A percentile compares a stretch with the other conserved stretches of the same genome.
Conservation (phyloP, 345 rosid genomes). For the Brassica rapa region DNA sequence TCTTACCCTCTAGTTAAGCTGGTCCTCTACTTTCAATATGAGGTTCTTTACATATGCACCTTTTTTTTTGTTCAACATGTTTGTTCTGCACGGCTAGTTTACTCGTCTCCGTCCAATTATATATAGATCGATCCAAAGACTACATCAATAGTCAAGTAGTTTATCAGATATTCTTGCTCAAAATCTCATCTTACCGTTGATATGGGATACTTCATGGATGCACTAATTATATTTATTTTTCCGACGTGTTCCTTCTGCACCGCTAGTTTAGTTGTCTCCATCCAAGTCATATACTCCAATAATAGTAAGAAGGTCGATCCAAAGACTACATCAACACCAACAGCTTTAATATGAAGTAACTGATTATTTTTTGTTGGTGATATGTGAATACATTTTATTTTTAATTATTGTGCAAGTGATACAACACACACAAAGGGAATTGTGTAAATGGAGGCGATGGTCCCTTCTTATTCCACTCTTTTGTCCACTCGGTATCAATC, state of each 20-base stretch:
- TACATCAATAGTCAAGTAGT: neutral
- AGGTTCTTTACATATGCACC: neutral
- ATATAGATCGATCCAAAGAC: neutral
- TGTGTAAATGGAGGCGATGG: constrained; percentile 27
- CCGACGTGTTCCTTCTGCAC: neutral
- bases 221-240: neutral
- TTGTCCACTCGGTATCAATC: constrained; percentile 32
- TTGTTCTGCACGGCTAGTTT: neutral
- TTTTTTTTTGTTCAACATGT: neutral
- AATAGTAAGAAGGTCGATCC: neutral
- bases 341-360: neutral
- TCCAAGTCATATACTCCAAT: neutral
- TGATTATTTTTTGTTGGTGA: neutral
- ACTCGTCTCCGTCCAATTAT: neutral
- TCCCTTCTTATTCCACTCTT: constrained; percentile 34
- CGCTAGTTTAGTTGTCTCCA: neutral
- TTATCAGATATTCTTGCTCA: neutral
- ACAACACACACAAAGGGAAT: constrained; percentile 23
- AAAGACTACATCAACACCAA: neutral
- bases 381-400: neutral
- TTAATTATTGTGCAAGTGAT: constrained; percentile 16
- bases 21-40: too few relatives aligned
- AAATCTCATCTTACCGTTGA: neutral
- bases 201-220: neutral
- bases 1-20: neutral